Evolutionary conservation across 106 monocot species (phyloP).

Genomic region (Vanilla planifolia): DNA sequence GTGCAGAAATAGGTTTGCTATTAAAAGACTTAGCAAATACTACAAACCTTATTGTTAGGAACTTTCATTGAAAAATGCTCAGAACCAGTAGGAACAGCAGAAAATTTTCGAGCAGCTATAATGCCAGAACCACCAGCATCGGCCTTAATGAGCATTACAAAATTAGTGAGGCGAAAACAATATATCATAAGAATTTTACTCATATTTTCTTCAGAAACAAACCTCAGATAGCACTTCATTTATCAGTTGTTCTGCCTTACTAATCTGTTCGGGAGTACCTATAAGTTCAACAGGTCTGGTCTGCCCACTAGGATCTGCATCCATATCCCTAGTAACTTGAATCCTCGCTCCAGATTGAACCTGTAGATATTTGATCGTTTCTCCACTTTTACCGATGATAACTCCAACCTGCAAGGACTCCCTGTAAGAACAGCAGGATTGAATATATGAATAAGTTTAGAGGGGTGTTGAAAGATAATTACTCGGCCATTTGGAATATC

Average conservation of each 20-base stretch:
- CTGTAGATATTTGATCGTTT: constrained; percentile 85
- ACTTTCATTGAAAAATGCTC: constrained; percentile 33
- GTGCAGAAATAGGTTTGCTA: neutral
- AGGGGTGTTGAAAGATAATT: neutral
- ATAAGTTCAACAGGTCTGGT: constrained; percentile 65
- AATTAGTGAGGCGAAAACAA: neutral
- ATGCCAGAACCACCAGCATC: constrained; percentile 64
- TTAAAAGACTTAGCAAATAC: neutral
- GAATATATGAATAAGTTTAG: neutral
- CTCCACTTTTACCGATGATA: constrained; percentile 85
- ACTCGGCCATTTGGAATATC: constrained; percentile 88
- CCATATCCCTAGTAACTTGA: constrained; percentile 77
- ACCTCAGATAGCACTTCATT: constrained; percentile 74
- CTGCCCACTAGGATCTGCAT: constrained; percentile 55
- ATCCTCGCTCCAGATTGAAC: constrained; percentile 85
- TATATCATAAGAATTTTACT: neutral
- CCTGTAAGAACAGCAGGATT: neutral
- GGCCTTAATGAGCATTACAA: constrained; percentile 34
- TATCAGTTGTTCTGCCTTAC: constrained; percentile 74
- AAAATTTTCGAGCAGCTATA: constrained; percentile 27
- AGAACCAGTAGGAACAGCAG: constrained; percentile 26
- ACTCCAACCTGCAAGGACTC: constrained; percentile 69
- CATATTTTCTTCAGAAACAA: neutral
- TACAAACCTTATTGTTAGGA: constrained; percentile 59
- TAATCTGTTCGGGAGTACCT: constrained; percentile 78